Conservation (phyloP, 768 basidiomycete species). For the Termitomyces sp. region DNA sequence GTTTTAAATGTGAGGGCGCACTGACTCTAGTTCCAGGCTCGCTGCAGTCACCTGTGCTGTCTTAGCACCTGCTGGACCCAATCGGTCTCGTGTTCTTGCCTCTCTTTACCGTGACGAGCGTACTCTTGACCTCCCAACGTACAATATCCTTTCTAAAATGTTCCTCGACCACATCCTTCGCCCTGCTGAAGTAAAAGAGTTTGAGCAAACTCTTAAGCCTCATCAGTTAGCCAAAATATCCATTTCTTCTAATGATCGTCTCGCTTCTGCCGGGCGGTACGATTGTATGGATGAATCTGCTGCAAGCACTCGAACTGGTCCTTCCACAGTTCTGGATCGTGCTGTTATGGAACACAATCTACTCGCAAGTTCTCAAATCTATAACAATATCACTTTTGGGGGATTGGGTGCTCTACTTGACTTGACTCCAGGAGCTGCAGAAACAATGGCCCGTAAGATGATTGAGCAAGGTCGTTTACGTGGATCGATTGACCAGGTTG, state of each 20-base stretch:
- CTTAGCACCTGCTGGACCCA: constrained; percentile 94
- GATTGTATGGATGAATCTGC: constrained; percentile 51
- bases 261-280: constrained; percentile 62
- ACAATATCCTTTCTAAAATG: constrained; percentile 95
- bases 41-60: constrained; percentile 96
- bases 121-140: constrained; percentile 69
- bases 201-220: constrained; percentile 79
- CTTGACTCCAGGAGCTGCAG: constrained; percentile 87
- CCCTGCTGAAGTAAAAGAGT: constrained; percentile 82
- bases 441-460: constrained; percentile 98
- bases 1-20: not conserved
- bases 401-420: constrained; percentile 91
- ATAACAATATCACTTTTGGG: constrained; percentile 94
- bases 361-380: constrained; percentile 93
- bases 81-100: constrained; percentile 88
- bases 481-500: constrained; percentile 94
- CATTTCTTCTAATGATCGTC: constrained; percentile 76
- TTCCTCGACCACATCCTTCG: constrained; percentile 97
- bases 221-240: constrained; percentile 94
- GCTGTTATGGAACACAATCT: constrained; percentile 99
- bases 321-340: constrained; percentile 92
- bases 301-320: constrained; percentile 79
- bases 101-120: constrained; percentile 94
- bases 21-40: constrained; percentile 37
- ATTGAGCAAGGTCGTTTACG: constrained; percentile 94